Evolutionary conservation across 352 stramenopile genomes (phyloP).

Genomic region (Phytophthora citrophthora): DNA sequence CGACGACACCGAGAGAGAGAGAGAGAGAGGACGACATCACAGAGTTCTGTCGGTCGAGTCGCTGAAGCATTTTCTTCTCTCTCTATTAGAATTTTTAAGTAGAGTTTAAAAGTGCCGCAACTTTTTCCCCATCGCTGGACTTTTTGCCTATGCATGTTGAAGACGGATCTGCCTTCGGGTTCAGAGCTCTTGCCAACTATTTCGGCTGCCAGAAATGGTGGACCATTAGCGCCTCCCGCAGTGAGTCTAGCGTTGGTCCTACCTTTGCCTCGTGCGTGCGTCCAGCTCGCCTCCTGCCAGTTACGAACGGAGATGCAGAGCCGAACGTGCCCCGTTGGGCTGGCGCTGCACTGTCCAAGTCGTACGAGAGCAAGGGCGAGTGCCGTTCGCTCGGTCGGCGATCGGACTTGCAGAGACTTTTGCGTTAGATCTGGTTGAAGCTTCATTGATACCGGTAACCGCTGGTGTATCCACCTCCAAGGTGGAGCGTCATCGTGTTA

Average conservation of each 20-base stretch:
- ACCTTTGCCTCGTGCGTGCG: constrained; percentile 13
- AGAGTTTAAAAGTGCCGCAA: neutral
- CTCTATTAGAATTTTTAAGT: neutral
- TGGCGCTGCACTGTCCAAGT: constrained; percentile 31
- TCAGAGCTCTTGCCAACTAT: constrained; percentile 7
- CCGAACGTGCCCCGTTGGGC: constrained; percentile 27
- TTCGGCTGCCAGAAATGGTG: neutral
- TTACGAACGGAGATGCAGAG: constrained; percentile 12
- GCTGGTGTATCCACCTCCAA: constrained; percentile 1
- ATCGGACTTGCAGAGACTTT: neutral
- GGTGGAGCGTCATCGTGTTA: constrained; percentile 3
- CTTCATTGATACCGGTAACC: neutral
- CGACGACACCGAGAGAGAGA: constrained; percentile 8
- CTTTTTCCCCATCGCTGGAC: neutral
- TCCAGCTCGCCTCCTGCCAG: neutral
- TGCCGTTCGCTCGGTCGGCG: neutral
- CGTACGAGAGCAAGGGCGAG: constrained; percentile 26
- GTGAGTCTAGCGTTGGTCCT: constrained; percentile 16
- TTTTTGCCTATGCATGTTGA: constrained; percentile 12
- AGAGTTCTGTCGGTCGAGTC: neutral
- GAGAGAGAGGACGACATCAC: neutral
- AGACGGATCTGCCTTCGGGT: constrained; percentile 12
- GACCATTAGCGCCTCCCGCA: constrained; percentile 19
- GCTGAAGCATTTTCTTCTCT: neutral
- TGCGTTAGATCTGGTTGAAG: constrained; percentile 1